A percentile compares a stretch with the other conserved stretches of the same genome.
These are phyloP conservation scores for Arabidopsis lyrata DNA, from an alignment of 441 rosid genomes.

Conservation along the genomic window DNA sequence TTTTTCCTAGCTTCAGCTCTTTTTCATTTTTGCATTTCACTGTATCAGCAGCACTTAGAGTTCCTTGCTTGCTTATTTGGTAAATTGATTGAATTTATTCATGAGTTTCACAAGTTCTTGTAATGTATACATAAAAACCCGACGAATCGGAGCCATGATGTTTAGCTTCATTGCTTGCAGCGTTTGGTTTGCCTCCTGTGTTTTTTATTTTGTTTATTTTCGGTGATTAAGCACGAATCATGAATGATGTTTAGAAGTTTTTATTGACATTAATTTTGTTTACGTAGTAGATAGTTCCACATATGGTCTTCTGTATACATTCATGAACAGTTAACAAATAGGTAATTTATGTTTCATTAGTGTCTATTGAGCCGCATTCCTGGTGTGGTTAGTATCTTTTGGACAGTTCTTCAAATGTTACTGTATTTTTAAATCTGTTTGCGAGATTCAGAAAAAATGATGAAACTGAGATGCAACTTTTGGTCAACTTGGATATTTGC, in stretches of 20 bases:
- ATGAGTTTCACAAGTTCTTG: too few relatives aligned
- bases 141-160: too few relatives aligned
- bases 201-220: background rate
- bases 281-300: too few relatives aligned
- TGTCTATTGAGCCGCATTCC: background rate
- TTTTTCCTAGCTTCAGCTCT: background rate
- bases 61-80: background rate
- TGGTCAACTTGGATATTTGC: background rate
- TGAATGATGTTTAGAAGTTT: too few relatives aligned
- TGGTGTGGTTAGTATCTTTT: background rate
- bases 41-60: background rate
- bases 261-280: too few relatives aligned
- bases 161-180: background rate
- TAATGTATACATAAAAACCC: too few relatives aligned
- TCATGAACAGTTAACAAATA: background rate
- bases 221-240: background rate
- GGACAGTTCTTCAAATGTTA: background rate
- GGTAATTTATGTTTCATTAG: background rate
- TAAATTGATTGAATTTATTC: background rate
- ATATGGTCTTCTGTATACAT: background rate
- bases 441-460: background rate
- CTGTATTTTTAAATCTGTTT: background rate
- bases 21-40: background rate
- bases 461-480: background rate
- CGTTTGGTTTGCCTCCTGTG: constrained; percentile 1